Conservation (phyloP, 257 asterid genomes). For the Solanum rostratum region DNA sequence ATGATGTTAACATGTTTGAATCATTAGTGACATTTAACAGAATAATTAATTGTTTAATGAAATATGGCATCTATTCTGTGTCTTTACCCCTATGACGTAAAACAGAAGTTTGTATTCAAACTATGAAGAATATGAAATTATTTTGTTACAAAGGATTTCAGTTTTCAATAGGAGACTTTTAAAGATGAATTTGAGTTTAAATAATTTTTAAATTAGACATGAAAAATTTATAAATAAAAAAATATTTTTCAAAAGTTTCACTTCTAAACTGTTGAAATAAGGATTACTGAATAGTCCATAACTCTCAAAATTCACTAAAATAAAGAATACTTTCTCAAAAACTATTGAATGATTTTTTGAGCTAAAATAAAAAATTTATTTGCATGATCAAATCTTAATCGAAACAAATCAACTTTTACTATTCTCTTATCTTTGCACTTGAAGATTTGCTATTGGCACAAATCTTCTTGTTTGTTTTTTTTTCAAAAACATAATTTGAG, state of each 20-base stretch:
- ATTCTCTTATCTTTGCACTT: background rate
- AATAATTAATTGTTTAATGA: background rate
- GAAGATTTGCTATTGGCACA: background rate
- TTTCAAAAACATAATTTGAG: background rate
- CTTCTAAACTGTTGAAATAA: background rate
- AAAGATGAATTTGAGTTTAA: no score
- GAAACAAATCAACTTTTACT: background rate
- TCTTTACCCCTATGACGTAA: no score
- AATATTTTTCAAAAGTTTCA: background rate
- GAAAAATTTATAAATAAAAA: background rate
- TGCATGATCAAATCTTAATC: background rate
- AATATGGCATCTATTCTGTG: background rate
- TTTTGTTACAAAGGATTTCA: background rate
- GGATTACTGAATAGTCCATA: accelerated
- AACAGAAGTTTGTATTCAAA: background rate
- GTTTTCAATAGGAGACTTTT: no score
- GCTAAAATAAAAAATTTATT: background rate
- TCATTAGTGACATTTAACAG: background rate
- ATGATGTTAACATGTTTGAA: background rate
- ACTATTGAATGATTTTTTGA: background rate
- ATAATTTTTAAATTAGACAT: no score
- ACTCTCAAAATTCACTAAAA: background rate
- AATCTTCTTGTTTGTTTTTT: background rate
- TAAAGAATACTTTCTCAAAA: background rate
- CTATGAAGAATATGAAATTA: background rate